Evolutionary conservation across 495 filamentous ascomycete species (phyloP).

Genomic region (Lophiotrema nucula): DNA sequence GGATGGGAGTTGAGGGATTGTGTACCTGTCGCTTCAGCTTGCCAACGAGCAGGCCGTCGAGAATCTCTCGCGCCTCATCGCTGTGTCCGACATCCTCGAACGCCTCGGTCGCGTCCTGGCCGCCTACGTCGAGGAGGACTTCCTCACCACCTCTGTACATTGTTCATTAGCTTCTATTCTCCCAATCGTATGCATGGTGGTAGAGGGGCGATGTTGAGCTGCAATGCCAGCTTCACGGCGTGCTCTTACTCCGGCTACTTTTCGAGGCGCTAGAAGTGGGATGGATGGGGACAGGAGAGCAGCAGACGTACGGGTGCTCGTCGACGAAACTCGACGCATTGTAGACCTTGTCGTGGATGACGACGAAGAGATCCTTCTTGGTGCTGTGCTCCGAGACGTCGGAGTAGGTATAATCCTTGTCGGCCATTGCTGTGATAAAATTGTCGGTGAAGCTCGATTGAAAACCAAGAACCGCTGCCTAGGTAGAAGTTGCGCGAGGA

Average conservation of each 20-base stretch:
- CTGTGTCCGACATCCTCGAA: slow-evolving; percentile 99
- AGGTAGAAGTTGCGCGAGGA: background rate
- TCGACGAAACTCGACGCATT: slow-evolving; percentile 84
- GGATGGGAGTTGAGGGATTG: slow-evolving; percentile 25
- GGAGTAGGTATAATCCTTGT: slow-evolving; percentile 74
- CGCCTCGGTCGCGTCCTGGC: slow-evolving; percentile 95
- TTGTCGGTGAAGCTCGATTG: too few relatives aligned
- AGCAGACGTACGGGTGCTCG: slow-evolving; percentile 99
- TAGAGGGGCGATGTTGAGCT: too few relatives aligned
- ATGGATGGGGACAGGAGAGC: too few relatives aligned
- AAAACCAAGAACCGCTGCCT: too few relatives aligned
- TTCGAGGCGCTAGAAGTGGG: too few relatives aligned
- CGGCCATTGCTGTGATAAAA: slow-evolving; percentile 19
- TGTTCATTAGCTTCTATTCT: slow-evolving; percentile 1
- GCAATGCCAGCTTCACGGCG: too few relatives aligned
- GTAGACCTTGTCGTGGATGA: slow-evolving; percentile 97
- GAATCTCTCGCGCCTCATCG: slow-evolving; percentile 95
- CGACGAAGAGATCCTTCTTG: slow-evolving; percentile 93
- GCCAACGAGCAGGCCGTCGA: slow-evolving; percentile 75
- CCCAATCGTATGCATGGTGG: too few relatives aligned
- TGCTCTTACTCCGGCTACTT: too few relatives aligned
- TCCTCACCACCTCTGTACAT: slow-evolving; percentile 89
- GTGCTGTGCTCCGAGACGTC: slow-evolving; percentile 84
- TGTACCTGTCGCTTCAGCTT: slow-evolving; percentile 81
- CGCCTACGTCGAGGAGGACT: slow-evolving; percentile 92